Conservation (phyloP, 306 rosid species). For the Castanea sativa region DNA sequence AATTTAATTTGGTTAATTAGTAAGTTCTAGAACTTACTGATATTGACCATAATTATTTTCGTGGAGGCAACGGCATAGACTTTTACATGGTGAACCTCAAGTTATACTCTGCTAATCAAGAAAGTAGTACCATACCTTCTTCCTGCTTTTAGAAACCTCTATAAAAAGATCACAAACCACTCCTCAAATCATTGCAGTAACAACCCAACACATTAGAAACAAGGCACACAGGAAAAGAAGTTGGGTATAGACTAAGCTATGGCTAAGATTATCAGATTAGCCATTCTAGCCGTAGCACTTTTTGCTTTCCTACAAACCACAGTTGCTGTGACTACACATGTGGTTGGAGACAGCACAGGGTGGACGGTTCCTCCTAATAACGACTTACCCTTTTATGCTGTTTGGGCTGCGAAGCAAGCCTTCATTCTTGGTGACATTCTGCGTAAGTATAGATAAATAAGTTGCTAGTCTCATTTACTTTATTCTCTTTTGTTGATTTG, state of each 20-base stretch:
- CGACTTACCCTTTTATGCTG: conserved; percentile 17
- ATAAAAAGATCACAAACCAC: conserved; percentile 6
- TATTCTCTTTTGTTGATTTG: neutral
- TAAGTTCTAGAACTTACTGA: neutral
- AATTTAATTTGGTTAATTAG: neutral
- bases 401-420: conserved; percentile 30
- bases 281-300: conserved; percentile 29
- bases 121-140: neutral
- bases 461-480: neutral
- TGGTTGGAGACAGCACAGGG: conserved; percentile 38
- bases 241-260: neutral
- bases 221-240: neutral
- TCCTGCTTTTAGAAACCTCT: neutral
- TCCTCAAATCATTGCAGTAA: neutral
- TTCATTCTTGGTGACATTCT: conserved; percentile 43
- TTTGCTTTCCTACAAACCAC: conserved; percentile 21
- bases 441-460: conserved; percentile 6
- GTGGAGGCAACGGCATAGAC: neutral
- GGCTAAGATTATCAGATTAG: conserved; percentile 23
- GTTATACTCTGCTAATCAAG: neutral
- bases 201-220: neutral
- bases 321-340: conserved; percentile 26
- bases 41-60: neutral
- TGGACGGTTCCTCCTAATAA: conserved; percentile 44
- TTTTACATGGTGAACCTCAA: neutral